phyloP scores from a whole-genome alignment of 345 rosid species.

The Reutealis trisperma region DNA sequence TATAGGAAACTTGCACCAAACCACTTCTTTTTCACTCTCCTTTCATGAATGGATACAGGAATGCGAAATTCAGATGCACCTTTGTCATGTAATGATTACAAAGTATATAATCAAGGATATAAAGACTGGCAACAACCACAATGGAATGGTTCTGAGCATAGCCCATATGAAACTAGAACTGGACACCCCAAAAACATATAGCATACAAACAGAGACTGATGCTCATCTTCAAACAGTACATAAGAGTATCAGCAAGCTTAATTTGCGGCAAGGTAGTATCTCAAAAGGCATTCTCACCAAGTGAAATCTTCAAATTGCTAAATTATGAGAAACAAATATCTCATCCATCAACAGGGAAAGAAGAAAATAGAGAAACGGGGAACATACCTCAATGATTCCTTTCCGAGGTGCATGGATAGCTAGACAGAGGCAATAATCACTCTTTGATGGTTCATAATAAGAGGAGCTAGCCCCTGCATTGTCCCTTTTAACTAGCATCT shows the following conservation, averaged over 20 bases:
- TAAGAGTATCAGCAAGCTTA: background rate
- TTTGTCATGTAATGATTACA: background rate
- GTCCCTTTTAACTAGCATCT: conserved; percentile 73
- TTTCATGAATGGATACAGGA: background rate
- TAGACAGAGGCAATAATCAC: conserved; percentile 89
- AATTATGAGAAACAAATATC: background rate
- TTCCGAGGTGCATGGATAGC: conserved; percentile 97
- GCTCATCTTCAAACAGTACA: background rate
- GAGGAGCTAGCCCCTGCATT: conserved; percentile 48
- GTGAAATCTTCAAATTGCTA: background rate
- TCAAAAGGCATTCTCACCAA: background rate
- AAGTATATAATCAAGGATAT: background rate
- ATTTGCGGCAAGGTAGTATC: background rate
- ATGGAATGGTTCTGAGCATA: background rate
- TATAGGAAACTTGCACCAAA: background rate
- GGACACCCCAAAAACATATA: background rate
- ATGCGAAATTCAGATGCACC: background rate
- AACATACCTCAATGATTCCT: conserved; percentile 82
- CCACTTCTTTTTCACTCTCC: background rate
- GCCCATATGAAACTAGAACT: background rate
- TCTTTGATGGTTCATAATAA: conserved; percentile 55
- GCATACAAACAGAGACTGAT: background rate
- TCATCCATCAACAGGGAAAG: background rate
- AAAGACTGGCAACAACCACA: background rate
- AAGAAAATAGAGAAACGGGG: background rate